Evolutionary conservation across 1,284 basidiomycete genomes (phyloP), one percentile per base, ranked within the genome.

Genomic region (Amylostereum chailletii): DNA sequence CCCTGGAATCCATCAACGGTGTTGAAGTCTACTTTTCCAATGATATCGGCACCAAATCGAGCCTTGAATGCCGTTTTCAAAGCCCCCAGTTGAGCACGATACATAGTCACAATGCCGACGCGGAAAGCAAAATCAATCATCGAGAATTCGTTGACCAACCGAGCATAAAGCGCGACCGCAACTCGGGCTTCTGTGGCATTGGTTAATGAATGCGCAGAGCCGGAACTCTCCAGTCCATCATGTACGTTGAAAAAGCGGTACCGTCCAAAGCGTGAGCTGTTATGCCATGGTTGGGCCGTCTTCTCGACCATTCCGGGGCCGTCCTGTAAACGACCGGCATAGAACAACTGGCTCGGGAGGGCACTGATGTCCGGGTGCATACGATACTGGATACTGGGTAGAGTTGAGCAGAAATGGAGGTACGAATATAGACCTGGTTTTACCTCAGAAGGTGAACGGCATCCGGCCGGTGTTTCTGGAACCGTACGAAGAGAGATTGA

Each of bases 1-100:
- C 94, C 94, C 67, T 98, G 94, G 61, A 98, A 98, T 6, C 94
- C 94, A 68, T 97, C 93, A 38, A 99, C 96, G 0, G 96, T 99
- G 63, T 96, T 92, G 71, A 99, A 98, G 58, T 96, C 90, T 41
- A 99, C 82, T 33, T 77, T 80, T 29, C 76, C 74, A 3, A 83
- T 58, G 30, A 96, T 85, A 27, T 84, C 78, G 29, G 69, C 63
- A 0, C 93, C 94, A 62, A 91, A 97, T 7, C 76, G 75, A 50
- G 75, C 66, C 48, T 75, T 69, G 60, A 99, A 99, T 4, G 75
- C 70, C 5, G 77, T 72, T 46, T 81, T 81, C 40, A 99, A 69
- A 62, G 93, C 90, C 32, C 69, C 58, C 32, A 98, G 81, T 65
- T 99, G 96, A 3, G 90, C 94, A 43, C 87, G 86, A 66, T 99